Conservation (phyloP, 2,329 filamentous ascomycete genomes). For the Fusarium sp. region DNA sequence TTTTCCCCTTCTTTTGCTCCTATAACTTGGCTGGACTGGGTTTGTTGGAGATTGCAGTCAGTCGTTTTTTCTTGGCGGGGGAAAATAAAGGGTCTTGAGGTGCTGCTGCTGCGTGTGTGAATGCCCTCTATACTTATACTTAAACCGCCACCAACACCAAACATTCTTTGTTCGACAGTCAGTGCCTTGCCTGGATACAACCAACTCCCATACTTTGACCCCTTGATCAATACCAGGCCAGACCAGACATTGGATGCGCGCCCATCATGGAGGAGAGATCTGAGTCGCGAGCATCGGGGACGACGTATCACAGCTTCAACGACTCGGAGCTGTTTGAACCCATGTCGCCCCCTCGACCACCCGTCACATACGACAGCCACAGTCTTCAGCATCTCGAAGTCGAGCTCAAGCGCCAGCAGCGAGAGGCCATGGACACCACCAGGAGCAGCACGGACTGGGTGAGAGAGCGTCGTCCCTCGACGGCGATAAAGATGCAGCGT, state of each 20-base stretch:
- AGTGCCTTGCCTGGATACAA: not conserved
- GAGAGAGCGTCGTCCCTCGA: constrained; percentile 47
- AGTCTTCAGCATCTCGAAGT: constrained; percentile 38
- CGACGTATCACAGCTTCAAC: constrained; percentile 66
- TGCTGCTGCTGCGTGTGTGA: constrained; percentile 28
- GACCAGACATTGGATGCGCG: constrained; percentile 33
- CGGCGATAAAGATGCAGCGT: constrained; percentile 59
- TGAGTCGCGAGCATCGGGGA: constrained; percentile 59
- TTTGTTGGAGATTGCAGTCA: constrained; percentile 40
- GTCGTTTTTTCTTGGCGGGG: constrained; percentile 15
- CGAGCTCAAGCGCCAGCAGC: constrained; percentile 39
- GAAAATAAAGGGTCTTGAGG: constrained; percentile 21
- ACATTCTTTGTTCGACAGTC: constrained; percentile 9
- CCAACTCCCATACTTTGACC: not conserved
- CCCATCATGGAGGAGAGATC: constrained; percentile 50
- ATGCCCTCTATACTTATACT: constrained; percentile 13
- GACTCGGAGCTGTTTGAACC: constrained; percentile 62
- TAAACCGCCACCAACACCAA: constrained; percentile 16
- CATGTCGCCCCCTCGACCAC: constrained; percentile 44
- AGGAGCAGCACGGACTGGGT: constrained; percentile 21
- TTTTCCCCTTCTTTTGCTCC: not conserved
- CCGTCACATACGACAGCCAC: constrained; percentile 39
- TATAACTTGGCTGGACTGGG: constrained; percentile 40
- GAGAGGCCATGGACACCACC: constrained; percentile 11
- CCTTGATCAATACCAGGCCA: not conserved